Evolutionary conservation across 805 yeast species (phyloP).

Genomic region (Scheffersomyces coipomensis): DNA sequence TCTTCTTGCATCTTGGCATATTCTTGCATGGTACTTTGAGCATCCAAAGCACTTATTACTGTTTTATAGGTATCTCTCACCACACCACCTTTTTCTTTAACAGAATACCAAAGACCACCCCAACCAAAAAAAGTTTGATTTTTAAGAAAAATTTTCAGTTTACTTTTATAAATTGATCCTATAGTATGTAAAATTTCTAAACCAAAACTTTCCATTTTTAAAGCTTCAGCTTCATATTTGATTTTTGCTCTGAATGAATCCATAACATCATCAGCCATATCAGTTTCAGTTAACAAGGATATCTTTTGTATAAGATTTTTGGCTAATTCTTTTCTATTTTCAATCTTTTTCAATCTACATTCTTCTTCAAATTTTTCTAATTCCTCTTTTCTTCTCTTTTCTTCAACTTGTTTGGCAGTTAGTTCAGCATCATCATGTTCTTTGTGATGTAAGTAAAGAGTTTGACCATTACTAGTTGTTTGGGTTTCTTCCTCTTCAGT

Average conservation of each 20-base stretch:
- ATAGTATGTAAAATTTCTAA: conserved; percentile 74
- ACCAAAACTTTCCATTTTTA: conserved; percentile 85
- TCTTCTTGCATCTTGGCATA: conserved; percentile 64
- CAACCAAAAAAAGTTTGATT: conserved; percentile 62
- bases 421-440: conserved; percentile 4
- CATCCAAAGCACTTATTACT: conserved; percentile 72
- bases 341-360: conserved; percentile 62
- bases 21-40: conserved; percentile 76
- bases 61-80: conserved; percentile 72
- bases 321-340: conserved; percentile 61
- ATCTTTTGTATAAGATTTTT: conserved; percentile 50
- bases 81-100: conserved; percentile 72
- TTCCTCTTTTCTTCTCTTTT: conserved; percentile 46
- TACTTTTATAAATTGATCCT: conserved; percentile 66
- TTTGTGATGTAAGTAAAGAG: neutral
- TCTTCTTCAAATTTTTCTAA: conserved; percentile 74
- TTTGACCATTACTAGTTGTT: conserved; percentile 3
- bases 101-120: conserved; percentile 67
- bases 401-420: conserved; percentile 39
- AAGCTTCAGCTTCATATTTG: conserved; percentile 76
- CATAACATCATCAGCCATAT: conserved; percentile 42
- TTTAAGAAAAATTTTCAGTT: conserved; percentile 63
- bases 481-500: conserved; percentile 8
- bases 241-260: conserved; percentile 59
- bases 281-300: conserved; percentile 43